Conservation (phyloP, 192 early-diverging fungal genomes). For the Rhizophagus clarus region DNA sequence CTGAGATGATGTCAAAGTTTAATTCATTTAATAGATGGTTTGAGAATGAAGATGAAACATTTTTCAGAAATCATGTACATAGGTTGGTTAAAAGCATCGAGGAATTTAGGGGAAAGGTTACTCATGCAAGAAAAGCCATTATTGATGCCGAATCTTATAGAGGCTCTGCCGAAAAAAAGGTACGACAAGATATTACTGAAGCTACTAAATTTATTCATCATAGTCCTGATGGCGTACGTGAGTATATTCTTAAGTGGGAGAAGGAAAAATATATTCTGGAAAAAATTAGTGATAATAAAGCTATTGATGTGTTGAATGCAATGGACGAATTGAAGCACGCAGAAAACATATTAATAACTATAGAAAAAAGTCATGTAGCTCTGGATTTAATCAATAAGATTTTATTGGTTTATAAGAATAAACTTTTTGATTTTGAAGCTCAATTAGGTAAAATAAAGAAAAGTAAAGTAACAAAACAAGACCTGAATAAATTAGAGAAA, state of each 20-base stretch:
- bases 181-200: neutral
- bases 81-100: neutral
- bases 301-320: constrained; percentile 4
- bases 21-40: neutral
- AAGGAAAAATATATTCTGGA: neutral
- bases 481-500: neutral
- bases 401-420: constrained; percentile 14
- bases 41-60: neutral
- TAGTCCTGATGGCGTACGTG: no score
- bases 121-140: neutral
- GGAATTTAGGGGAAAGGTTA: neutral
- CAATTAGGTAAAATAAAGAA: neutral
- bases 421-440: neutral
- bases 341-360: neutral
- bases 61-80: neutral
- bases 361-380: neutral
- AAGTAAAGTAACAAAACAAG: neutral
- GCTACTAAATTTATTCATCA: constrained; percentile 5
- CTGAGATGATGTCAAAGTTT: neutral
- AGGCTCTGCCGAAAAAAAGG: neutral
- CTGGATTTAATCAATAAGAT: constrained; percentile 2
- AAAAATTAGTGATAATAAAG: neutral
- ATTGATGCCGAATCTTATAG: neutral
- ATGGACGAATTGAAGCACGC: neutral
- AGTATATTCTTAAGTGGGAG: neutral